These are phyloP conservation scores for Endoconidiophora polonica DNA, from an alignment of 2,329 filamentous ascomycete species.

Conservation along the genomic window DNA sequence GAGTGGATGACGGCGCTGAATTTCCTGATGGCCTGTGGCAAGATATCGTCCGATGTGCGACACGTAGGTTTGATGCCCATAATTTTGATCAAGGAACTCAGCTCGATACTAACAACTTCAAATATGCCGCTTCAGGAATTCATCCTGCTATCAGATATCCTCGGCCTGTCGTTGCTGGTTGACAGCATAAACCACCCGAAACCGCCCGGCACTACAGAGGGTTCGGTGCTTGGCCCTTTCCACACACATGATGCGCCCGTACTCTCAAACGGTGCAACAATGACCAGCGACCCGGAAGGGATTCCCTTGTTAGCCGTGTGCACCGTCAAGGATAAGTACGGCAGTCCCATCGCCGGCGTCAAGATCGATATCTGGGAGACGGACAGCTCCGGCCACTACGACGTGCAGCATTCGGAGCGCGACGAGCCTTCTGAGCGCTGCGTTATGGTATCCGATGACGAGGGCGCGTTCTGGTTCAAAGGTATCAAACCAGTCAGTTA, in stretches of 20 bases:
- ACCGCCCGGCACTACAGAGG: constrained; percentile 48
- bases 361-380: constrained; percentile 70
- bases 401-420: constrained; percentile 51
- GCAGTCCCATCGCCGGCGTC: constrained; percentile 41
- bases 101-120: not conserved
- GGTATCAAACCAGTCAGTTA: constrained; percentile 75
- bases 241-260: constrained; percentile 53
- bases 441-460: constrained; percentile 17
- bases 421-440: constrained; percentile 23
- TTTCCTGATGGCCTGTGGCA: constrained; percentile 51
- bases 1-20: constrained; percentile 59
- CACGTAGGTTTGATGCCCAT: constrained; percentile 29
- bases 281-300: constrained; percentile 48
- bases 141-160: constrained; percentile 58
- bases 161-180: constrained; percentile 58
- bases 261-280: constrained; percentile 33
- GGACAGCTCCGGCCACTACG: constrained; percentile 56
- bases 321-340: constrained; percentile 43
- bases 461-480: constrained; percentile 56
- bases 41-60: constrained; percentile 51
- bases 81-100: not conserved
- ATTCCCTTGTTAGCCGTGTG: constrained; percentile 51
- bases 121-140: constrained; percentile 35
- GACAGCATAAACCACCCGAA: constrained; percentile 67
- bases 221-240: constrained; percentile 67